Evolutionary conservation across 1,284 basidiomycete genomes (phyloP).

Genomic region (Cutaneotrichosporon sp.): DNA sequence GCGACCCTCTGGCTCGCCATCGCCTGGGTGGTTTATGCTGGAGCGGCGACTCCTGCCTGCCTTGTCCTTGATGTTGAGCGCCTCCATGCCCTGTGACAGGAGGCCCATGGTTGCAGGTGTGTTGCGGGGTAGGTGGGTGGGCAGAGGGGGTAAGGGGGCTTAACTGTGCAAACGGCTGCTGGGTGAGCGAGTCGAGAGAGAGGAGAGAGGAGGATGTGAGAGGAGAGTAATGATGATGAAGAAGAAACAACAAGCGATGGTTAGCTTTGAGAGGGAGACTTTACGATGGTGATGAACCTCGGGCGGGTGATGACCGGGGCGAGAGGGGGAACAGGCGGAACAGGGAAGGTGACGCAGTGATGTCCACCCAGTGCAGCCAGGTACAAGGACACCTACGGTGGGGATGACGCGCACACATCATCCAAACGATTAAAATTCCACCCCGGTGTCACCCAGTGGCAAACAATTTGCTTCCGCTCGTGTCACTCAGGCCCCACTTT

Average conservation of each 20-base stretch:
- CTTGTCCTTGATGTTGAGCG: conserved; percentile 11
- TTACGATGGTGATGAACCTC: neutral
- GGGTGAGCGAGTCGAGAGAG: neutral
- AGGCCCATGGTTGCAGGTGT: conserved; percentile 25
- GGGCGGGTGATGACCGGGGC: no score
- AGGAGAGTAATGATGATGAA: neutral
- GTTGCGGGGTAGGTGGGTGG: neutral
- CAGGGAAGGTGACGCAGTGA: no score
- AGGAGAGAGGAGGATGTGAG: neutral
- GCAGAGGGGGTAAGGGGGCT: neutral
- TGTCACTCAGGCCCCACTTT: no score
- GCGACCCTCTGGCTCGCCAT: conserved; percentile 27
- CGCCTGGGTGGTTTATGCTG: conserved; percentile 14
- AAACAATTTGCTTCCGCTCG: no score
- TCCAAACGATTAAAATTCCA: no score
- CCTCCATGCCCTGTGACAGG: conserved; percentile 27
- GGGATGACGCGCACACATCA: neutral
- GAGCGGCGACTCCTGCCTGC: conserved; percentile 13
- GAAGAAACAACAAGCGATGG: neutral
- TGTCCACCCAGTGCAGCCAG: no score
- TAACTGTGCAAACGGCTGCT: neutral
- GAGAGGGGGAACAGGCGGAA: no score
- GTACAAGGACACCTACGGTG: no score
- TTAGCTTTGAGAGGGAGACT: no score
- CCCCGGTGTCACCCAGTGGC: no score